These are phyloP conservation scores for Diphasiastrum complanatum DNA, from an alignment of 83 land plant species.

Conservation along the genomic window DNA sequence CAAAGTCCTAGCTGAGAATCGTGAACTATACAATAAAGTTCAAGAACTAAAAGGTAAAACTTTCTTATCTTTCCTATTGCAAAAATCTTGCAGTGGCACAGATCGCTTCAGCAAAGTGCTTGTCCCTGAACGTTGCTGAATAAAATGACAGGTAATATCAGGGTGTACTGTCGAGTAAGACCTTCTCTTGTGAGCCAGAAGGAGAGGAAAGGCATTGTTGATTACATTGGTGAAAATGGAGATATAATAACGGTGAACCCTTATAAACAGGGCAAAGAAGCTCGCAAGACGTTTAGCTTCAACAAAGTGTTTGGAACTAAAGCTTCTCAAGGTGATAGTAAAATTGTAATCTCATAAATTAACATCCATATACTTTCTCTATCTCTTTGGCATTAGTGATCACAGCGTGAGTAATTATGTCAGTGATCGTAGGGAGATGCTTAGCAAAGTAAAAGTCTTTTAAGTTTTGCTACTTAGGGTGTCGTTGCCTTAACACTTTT, in stretches of 20 bases:
- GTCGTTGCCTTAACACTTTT: too few species aligned
- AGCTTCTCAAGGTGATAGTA: constrained; percentile 10
- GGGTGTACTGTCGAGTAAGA: too few species aligned
- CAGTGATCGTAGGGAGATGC: too few species aligned
- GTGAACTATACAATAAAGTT: constrained; percentile 7
- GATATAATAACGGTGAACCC: background rate
- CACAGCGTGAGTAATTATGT: too few species aligned
- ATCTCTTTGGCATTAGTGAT: too few species aligned
- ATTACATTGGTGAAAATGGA: constrained; percentile 6
- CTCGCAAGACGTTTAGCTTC: background rate
- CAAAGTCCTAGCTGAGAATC: constrained; percentile 7
- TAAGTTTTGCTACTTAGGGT: too few species aligned
- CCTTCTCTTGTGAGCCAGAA: background rate
- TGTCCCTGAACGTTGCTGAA: background rate
- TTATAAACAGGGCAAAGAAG: constrained; percentile 2
- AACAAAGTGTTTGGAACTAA: constrained; percentile 2
- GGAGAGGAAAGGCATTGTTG: background rate
- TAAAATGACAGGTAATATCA: background rate
- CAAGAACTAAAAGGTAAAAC: constrained; percentile 12
- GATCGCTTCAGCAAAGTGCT: background rate
- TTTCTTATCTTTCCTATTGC: too few species aligned
- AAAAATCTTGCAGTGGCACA: background rate
- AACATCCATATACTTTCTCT: too few species aligned
- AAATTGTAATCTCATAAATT: background rate
- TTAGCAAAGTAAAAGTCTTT: too few species aligned